Conservation (phyloP, 2,329 filamentous ascomycete species). For the Colletotrichum cereale region DNA sequence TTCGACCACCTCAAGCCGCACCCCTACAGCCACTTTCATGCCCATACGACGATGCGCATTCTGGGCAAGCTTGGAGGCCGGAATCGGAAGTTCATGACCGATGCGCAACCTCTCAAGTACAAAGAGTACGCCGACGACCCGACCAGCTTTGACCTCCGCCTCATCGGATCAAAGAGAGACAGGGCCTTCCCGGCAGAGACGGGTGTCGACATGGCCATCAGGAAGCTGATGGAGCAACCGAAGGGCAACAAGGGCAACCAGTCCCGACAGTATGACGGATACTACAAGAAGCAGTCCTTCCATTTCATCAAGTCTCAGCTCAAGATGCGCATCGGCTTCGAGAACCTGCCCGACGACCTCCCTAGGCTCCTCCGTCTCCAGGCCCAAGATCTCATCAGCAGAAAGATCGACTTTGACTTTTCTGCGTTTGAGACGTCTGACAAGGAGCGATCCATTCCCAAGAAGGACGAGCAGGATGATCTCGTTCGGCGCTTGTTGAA, state of each 20-base stretch:
- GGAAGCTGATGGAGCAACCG: slow-evolving; percentile 85
- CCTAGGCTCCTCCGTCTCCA: slow-evolving; percentile 87
- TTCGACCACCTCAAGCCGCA: slow-evolving; percentile 96
- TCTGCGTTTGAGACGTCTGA: slow-evolving; percentile 81
- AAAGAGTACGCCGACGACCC: slow-evolving; percentile 89
- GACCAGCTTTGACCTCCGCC: slow-evolving; percentile 86
- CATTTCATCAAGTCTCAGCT: slow-evolving; percentile 89
- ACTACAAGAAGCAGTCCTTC: slow-evolving; percentile 94
- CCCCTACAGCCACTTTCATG: slow-evolving; percentile 96
- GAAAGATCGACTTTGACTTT: slow-evolving; percentile 78
- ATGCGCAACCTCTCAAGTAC: slow-evolving; percentile 85
- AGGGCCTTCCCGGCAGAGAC: slow-evolving; percentile 88
- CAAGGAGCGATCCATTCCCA: slow-evolving; percentile 83
- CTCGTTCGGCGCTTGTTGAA: slow-evolving; percentile 89
- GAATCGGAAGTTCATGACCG: slow-evolving; percentile 95
- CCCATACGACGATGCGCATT: slow-evolving; percentile 97
- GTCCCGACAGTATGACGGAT: slow-evolving; percentile 76
- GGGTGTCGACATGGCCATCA: slow-evolving; percentile 89
- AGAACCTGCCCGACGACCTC: slow-evolving; percentile 90
- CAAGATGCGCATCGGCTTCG: slow-evolving; percentile 89
- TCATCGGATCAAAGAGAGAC: slow-evolving; percentile 91
- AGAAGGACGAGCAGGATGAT: slow-evolving; percentile 87
- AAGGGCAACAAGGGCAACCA: slow-evolving; percentile 68
- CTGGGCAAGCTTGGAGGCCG: slow-evolving; percentile 95
- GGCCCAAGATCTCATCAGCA: slow-evolving; percentile 83